Evolutionary conservation across 768 basidiomycete genomes (phyloP).

Genomic region (Leucocoprinus leucothites): DNA sequence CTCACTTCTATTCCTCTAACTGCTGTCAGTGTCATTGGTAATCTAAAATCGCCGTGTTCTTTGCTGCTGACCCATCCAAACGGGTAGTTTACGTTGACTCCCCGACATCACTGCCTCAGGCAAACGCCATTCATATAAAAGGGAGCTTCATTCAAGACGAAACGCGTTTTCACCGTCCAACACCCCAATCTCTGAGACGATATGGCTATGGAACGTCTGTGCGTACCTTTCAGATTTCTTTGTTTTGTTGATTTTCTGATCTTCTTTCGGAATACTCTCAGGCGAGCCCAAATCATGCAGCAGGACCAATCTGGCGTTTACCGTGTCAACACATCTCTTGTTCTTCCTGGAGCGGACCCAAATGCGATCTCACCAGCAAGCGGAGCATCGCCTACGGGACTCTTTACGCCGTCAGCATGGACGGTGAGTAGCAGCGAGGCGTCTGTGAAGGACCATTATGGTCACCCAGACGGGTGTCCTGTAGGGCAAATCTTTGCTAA

Average conservation of each 20-base stretch:
- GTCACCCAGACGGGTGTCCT: conserved; percentile 3
- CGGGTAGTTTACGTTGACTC: too few species aligned
- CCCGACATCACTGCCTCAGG: too few species aligned
- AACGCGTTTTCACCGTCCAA: too few species aligned
- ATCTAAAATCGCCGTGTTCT: too few species aligned
- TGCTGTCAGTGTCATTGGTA: too few species aligned
- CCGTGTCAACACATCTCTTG: background rate
- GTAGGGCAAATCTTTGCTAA: conserved; percentile 5
- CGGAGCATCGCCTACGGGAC: background rate
- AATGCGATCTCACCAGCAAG: background rate
- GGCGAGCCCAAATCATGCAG: conserved; percentile 8
- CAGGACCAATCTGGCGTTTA: conserved; percentile 5
- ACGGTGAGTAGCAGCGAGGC: background rate
- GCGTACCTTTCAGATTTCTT: background rate
- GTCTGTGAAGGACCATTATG: conserved; percentile 6
- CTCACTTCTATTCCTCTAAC: too few species aligned
- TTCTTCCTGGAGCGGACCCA: background rate
- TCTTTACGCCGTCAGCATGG: background rate
- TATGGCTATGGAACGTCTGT: conserved; percentile 12
- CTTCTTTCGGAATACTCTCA: background rate
- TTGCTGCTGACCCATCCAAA: too few species aligned
- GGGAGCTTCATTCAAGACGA: background rate
- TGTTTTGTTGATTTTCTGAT: background rate
- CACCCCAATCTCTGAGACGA: background rate
- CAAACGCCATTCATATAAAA: background rate